phyloP scores from a whole-genome alignment of 1,284 basidiomycete genomes.

The Phellopilus nigrolimitatus region DNA sequence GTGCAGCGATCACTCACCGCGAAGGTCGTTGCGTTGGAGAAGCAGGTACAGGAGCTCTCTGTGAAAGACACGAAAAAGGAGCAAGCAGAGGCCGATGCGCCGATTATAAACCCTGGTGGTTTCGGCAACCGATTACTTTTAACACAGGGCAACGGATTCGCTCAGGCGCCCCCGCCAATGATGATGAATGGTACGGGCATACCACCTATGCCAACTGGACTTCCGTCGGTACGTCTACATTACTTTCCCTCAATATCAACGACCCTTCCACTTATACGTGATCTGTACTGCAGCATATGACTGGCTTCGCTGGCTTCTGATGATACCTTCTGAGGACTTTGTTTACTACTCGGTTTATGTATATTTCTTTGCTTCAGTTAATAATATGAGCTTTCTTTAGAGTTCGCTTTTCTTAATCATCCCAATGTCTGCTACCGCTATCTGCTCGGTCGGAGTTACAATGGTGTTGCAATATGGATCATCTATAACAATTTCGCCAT shows the following conservation, averaged over 20 bases:
- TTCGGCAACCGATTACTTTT: constrained; percentile 57
- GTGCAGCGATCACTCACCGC: constrained; percentile 64
- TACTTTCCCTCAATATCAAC: neutral
- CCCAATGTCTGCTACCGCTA: too few species aligned
- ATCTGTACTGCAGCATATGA: constrained; percentile 15
- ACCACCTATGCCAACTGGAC: constrained; percentile 38
- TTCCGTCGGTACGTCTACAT: constrained; percentile 10
- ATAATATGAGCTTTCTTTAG: constrained; percentile 8
- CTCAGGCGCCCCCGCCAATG: constrained; percentile 38
- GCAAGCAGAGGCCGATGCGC: constrained; percentile 74
- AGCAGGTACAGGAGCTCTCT: constrained; percentile 76
- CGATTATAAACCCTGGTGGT: constrained; percentile 76
- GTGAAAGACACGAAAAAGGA: constrained; percentile 86
- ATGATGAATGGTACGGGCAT: constrained; percentile 42
- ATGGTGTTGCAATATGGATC: too few species aligned
- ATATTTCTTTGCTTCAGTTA: constrained; percentile 11
- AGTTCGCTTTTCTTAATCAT: neutral
- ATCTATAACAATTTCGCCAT: too few species aligned
- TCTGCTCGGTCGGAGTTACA: too few species aligned
- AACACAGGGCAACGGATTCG: constrained; percentile 64
- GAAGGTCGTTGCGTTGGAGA: constrained; percentile 71
- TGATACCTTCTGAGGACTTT: constrained; percentile 14
- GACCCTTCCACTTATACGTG: neutral
- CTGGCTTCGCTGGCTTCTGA: constrained; percentile 23
- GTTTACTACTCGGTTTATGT: constrained; percentile 18